phyloP scores from a whole-genome alignment of 257 asterid species.

The Jaltomata sinuosa region DNA sequence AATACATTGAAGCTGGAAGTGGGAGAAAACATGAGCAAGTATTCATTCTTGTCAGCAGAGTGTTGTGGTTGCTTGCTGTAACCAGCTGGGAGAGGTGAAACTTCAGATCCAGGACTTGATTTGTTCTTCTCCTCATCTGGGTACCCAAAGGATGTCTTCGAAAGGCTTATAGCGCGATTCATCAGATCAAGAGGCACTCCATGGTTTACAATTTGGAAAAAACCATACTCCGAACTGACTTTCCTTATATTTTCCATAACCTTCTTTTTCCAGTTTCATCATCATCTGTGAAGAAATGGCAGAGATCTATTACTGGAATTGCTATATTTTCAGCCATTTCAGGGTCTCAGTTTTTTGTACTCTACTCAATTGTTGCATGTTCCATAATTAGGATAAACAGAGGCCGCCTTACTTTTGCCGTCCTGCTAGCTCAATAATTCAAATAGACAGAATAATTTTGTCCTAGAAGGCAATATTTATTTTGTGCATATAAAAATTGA shows the following conservation, averaged over 20 bases:
- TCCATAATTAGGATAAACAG: too few species aligned
- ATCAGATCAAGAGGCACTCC: constrained; percentile 28
- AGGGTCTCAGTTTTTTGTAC: not conserved
- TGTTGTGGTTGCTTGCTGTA: constrained; percentile 32
- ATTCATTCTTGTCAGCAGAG: constrained; percentile 39
- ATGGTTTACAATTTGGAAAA: too few species aligned
- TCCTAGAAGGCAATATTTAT: not conserved
- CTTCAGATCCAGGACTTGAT: constrained; percentile 1
- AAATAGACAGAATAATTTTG: not conserved
- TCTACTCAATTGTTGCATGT: too few species aligned
- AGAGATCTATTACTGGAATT: constrained; percentile 40
- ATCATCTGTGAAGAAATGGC: constrained; percentile 16
- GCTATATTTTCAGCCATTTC: not conserved
- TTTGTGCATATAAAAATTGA: not conserved
- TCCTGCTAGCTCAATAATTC: not conserved
- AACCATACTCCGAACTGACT: too few species aligned
- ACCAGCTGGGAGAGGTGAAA: constrained; percentile 38
- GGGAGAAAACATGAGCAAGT: constrained; percentile 34
- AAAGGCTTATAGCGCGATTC: constrained; percentile 27
- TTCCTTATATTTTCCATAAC: constrained; percentile 21
- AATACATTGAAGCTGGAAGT: constrained; percentile 5
- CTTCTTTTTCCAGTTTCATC: constrained; percentile 17
- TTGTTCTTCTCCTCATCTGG: constrained; percentile 33
- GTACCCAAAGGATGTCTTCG: constrained; percentile 19
- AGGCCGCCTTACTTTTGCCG: not conserved